Evolutionary conservation across 2,329 filamentous ascomycete genomes (phyloP).

Genomic region (Paraconiothyrium sp.): DNA sequence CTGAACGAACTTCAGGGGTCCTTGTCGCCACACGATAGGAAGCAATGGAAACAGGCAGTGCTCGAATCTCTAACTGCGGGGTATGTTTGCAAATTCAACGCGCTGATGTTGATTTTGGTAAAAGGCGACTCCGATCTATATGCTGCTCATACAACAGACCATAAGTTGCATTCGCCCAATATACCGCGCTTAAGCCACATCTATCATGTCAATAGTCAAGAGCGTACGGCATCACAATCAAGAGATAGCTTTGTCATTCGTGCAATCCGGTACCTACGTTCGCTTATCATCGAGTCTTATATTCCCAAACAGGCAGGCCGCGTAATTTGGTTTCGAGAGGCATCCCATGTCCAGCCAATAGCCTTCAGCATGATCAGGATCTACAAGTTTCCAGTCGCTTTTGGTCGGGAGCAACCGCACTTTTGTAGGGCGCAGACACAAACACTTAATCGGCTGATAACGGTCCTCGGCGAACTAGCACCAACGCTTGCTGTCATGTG

Average conservation of each 20-base stretch:
- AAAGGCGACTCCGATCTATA: neutral
- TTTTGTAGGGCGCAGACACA: neutral
- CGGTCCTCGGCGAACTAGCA: neutral
- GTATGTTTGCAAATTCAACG: neutral
- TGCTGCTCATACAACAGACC: neutral
- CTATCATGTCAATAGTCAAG: neutral
- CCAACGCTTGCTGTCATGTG: neutral
- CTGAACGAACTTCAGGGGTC: neutral
- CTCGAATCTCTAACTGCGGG: neutral
- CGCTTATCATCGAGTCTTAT: neutral
- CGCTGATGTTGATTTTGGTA: neutral
- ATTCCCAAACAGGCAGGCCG: slow-evolving; percentile 5
- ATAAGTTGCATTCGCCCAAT: neutral
- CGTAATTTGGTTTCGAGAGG: neutral
- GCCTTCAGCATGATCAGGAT: neutral
- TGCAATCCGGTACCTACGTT: neutral
- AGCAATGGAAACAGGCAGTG: neutral
- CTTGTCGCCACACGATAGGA: neutral
- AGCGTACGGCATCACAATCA: neutral
- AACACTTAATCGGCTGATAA: slow-evolving; percentile 1
- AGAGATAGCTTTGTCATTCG: neutral
- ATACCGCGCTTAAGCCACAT: neutral
- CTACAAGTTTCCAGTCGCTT: neutral
- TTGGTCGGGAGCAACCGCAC: neutral
- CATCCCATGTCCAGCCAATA: neutral